Evolutionary conservation across 805 yeast species (phyloP).

Genomic region (Yarrowia sp.): DNA sequence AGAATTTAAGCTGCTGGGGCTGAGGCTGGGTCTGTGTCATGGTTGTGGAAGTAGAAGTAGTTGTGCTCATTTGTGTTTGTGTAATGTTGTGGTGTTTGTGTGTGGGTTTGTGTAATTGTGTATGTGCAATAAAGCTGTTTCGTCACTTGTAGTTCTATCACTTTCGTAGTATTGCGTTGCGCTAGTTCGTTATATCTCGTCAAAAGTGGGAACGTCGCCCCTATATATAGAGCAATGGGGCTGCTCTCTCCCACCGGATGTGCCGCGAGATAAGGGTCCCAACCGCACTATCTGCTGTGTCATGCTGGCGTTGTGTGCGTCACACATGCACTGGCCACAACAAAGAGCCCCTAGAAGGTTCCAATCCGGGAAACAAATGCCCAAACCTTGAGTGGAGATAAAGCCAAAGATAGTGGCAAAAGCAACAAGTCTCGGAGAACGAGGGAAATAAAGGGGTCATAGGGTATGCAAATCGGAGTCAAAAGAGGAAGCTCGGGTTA

Average conservation of each 20-base stretch:
- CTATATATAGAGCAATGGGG: conserved; percentile 27
- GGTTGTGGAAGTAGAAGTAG: conserved; percentile 27
- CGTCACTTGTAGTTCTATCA: conserved; percentile 7
- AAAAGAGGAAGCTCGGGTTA: too few relatives aligned
- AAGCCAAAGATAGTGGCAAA: conserved; percentile 23
- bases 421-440: background rate
- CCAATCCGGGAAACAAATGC: conserved; percentile 32
- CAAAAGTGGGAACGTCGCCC: background rate
- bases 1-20: conserved; percentile 30
- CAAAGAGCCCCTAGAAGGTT: conserved; percentile 30
- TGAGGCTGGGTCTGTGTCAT: conserved; percentile 35
- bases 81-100: background rate
- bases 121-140: background rate
- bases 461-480: background rate
- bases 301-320: conserved; percentile 29
- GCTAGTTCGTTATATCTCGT: conserved; percentile 20
- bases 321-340: conserved; percentile 30
- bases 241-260: conserved; percentile 25
- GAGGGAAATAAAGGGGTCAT: conserved; percentile 16
- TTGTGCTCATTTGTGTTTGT: conserved; percentile 37
- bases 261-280: conserved; percentile 32
- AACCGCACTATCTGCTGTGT: conserved; percentile 36
- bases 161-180: conserved; percentile 16
- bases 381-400: conserved; percentile 1
- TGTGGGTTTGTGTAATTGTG: conserved; percentile 3